Evolutionary conservation across 73 alveolate genomes (phyloP).

Genomic region (Effrenium voratum): DNA sequence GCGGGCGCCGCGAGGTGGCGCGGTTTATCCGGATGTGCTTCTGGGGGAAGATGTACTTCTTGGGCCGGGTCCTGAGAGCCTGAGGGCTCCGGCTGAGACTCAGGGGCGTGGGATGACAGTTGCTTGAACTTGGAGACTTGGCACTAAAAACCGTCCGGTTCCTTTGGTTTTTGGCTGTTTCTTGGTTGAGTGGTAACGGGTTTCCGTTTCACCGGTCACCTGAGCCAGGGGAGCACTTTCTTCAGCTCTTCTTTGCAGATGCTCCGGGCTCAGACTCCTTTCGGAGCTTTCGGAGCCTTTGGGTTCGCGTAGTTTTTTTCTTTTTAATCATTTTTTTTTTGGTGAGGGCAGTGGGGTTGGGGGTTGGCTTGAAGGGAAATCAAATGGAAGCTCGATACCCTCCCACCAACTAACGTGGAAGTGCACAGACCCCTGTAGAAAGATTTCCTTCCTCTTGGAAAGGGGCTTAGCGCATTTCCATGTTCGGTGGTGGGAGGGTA

Average conservation of each 20-base stretch:
- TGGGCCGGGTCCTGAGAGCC: conserved; percentile 31
- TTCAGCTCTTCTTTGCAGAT: conserved; percentile 93
- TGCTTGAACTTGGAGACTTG: background rate
- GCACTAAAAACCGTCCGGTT: background rate
- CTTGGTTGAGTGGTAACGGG: background rate
- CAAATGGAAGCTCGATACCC: no score
- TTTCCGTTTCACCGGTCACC: background rate
- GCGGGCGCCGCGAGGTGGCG: conserved; percentile 55
- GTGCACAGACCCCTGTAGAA: no score
- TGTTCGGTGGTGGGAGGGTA: no score
- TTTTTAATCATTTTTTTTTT: no score
- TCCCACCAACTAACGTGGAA: no score
- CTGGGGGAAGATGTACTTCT: conserved; percentile 92
- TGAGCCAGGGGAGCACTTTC: conserved; percentile 73
- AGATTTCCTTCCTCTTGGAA: no score
- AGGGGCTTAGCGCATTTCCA: no score
- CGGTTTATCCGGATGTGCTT: conserved; percentile 89
- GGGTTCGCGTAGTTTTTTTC: no score
- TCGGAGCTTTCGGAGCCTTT: background rate
- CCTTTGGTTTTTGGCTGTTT: background rate
- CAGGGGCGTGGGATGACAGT: background rate
- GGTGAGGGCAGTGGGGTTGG: no score
- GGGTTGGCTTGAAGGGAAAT: no score
- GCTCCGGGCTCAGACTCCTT: background rate
- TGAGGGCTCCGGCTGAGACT: background rate